These are phyloP conservation scores for Fusarium phyllophilum DNA, from an alignment of 2,329 filamentous ascomycete species.

Conservation along the genomic window DNA sequence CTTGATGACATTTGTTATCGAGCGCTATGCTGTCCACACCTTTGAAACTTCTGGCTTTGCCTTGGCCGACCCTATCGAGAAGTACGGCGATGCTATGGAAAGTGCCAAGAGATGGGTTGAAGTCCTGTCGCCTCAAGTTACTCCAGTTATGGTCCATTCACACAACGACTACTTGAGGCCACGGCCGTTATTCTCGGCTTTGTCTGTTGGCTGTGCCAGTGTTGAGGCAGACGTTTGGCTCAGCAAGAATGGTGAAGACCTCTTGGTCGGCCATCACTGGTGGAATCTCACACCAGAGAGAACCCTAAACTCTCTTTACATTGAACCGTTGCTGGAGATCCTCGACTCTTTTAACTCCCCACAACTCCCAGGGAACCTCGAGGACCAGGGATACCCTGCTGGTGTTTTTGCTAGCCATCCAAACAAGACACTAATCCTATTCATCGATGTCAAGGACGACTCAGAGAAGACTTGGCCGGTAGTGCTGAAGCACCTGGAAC, in stretches of 20 bases:
- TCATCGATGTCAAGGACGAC: constrained; percentile 74
- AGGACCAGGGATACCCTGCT: background rate
- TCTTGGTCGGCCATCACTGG: constrained; percentile 72
- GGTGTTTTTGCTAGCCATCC: constrained; percentile 68
- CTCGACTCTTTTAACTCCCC: constrained; percentile 53
- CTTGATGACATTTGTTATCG: constrained; percentile 16
- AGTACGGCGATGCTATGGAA: constrained; percentile 12
- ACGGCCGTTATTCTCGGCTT: constrained; percentile 70
- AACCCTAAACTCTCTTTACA: constrained; percentile 70
- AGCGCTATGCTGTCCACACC: constrained; percentile 25
- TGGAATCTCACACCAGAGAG: constrained; percentile 56
- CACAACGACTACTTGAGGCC: constrained; percentile 77
- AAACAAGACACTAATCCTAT: constrained; percentile 64
- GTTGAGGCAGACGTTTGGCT: constrained; percentile 77
- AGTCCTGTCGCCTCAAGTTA: constrained; percentile 24
- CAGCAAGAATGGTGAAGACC: constrained; percentile 53
- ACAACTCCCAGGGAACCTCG: rapidly evolving
- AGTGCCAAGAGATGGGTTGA: constrained; percentile 31
- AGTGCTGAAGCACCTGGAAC: constrained; percentile 55
- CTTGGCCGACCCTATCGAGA: constrained; percentile 22
- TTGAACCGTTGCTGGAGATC: constrained; percentile 70
- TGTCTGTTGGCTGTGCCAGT: constrained; percentile 67
- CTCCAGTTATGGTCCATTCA: constrained; percentile 57
- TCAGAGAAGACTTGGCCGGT: constrained; percentile 41
- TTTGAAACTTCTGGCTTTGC: constrained; percentile 25